phyloP scores from a whole-genome alignment of 2,329 filamentous ascomycete species.

The Cercospora canescens region DNA sequence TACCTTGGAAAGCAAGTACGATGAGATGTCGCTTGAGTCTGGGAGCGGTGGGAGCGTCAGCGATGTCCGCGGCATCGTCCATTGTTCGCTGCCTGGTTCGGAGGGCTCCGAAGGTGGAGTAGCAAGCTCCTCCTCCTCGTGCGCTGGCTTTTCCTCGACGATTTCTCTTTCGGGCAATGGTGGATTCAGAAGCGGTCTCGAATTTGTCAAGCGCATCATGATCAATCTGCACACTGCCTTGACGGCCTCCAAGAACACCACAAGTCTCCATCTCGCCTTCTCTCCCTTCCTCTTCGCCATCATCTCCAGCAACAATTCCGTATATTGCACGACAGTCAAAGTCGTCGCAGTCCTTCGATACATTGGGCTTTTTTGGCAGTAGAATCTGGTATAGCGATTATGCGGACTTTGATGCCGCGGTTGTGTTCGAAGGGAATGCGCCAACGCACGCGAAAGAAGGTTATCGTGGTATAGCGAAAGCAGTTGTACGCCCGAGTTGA shows the following conservation, averaged over 20 bases:
- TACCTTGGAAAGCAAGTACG: constrained; percentile 85
- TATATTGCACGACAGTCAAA: constrained; percentile 90
- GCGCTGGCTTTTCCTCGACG: constrained; percentile 49
- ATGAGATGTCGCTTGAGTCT: constrained; percentile 76
- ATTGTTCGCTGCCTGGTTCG: constrained; percentile 52
- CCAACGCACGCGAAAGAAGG: constrained; percentile 69
- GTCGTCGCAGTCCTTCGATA: constrained; percentile 81
- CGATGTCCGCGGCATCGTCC: constrained; percentile 94
- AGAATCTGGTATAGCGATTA: constrained; percentile 64
- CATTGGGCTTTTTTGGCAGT: constrained; percentile 61
- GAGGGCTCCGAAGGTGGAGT: constrained; percentile 43
- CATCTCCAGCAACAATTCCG: constrained; percentile 97
- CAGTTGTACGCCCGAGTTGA: constrained; percentile 78
- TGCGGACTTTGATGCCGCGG: constrained; percentile 54
- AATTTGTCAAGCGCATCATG: constrained; percentile 78
- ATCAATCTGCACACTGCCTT: constrained; percentile 84
- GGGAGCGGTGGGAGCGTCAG: constrained; percentile 82
- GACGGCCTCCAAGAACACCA: constrained; percentile 79
- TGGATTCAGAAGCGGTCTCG: constrained; percentile 78
- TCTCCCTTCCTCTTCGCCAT: constrained; percentile 83
- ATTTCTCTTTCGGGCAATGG: constrained; percentile 83
- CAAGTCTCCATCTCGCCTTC: constrained; percentile 78
- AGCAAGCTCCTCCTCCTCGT: constrained; percentile 42
- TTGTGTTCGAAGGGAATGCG: constrained; percentile 52
- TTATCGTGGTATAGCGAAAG: constrained; percentile 92